Conservation (phyloP, 768 basidiomycete species). For the Trametes gibbosa region DNA sequence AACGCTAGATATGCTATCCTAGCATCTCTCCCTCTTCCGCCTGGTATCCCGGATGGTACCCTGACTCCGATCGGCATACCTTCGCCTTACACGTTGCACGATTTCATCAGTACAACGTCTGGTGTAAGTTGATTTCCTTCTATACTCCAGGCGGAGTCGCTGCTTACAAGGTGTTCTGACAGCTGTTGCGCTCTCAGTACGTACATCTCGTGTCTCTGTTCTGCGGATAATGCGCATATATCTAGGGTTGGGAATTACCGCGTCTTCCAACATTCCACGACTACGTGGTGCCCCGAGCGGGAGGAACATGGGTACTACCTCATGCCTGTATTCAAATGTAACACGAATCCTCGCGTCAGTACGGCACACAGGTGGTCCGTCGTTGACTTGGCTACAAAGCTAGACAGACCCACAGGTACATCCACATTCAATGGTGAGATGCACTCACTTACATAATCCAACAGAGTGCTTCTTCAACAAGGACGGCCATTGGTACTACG, state of each 20-base stretch:
- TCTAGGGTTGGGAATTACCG: constrained; percentile 64
- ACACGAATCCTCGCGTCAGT: constrained; percentile 70
- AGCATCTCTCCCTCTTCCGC: constrained; percentile 60
- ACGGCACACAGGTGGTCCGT: constrained; percentile 74
- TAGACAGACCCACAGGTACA: constrained; percentile 63
- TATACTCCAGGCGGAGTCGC: neutral
- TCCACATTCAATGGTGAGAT: too few relatives aligned
- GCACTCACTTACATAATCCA: neutral
- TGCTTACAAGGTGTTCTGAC: constrained; percentile 14
- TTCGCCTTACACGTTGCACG: constrained; percentile 59
- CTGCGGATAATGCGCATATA: constrained; percentile 5
- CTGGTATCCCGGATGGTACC: constrained; percentile 59
- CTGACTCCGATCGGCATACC: constrained; percentile 71
- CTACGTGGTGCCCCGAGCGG: constrained; percentile 76
- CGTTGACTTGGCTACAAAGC: constrained; percentile 58
- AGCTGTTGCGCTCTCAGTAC: constrained; percentile 61
- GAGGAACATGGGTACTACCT: constrained; percentile 83
- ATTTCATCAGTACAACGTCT: constrained; percentile 59
- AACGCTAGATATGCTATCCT: constrained; percentile 55
- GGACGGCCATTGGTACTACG: constrained; percentile 81
- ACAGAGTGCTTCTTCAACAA: constrained; percentile 81
- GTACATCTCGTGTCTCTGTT: constrained; percentile 17
- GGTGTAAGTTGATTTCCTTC: constrained; percentile 42
- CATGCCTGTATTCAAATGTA: constrained; percentile 72
- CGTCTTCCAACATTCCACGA: constrained; percentile 63